Conservation (phyloP, 2,329 filamentous ascomycete species). For the Rosellinia necatrix region DNA sequence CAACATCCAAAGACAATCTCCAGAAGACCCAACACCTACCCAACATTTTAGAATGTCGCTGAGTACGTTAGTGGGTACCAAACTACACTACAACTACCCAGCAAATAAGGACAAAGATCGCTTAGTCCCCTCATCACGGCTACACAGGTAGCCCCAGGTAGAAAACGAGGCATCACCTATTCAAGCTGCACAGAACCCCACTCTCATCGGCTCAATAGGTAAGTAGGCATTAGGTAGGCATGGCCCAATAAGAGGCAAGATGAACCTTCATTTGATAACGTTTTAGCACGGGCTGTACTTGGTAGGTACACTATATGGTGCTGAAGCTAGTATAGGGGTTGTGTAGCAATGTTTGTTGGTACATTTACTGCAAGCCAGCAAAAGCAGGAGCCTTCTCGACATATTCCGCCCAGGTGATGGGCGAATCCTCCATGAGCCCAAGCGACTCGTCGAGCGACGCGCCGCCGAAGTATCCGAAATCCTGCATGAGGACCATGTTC, state of each 20-base stretch:
- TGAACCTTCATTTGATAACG: neutral
- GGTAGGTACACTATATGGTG: neutral
- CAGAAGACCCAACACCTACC: too few relatives aligned
- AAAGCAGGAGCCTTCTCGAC: conserved; percentile 42
- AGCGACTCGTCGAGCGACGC: conserved; percentile 47
- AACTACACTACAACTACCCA: too few relatives aligned
- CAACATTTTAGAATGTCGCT: too few relatives aligned
- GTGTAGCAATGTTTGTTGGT: neutral
- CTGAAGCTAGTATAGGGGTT: neutral
- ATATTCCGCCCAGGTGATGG: conserved; percentile 50
- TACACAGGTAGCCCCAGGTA: too few relatives aligned
- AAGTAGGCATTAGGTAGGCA: too few relatives aligned
- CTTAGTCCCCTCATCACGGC: too few relatives aligned
- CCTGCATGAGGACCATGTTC: conserved; percentile 56
- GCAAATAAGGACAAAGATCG: too few relatives aligned
- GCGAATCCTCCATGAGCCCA: conserved; percentile 43
- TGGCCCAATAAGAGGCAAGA: neutral
- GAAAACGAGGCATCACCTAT: too few relatives aligned
- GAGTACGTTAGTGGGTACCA: too few relatives aligned
- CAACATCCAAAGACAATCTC: too few relatives aligned
- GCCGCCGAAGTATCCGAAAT: conserved; percentile 58
- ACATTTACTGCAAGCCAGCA: conserved; percentile 43
- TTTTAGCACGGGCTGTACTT: neutral
- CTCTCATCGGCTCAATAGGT: too few relatives aligned
- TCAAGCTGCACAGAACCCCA: too few relatives aligned